Base-by-base conservation (phyloP, 2,329 filamentous ascomycete genomes). In the Alternaria dauci region DNA sequence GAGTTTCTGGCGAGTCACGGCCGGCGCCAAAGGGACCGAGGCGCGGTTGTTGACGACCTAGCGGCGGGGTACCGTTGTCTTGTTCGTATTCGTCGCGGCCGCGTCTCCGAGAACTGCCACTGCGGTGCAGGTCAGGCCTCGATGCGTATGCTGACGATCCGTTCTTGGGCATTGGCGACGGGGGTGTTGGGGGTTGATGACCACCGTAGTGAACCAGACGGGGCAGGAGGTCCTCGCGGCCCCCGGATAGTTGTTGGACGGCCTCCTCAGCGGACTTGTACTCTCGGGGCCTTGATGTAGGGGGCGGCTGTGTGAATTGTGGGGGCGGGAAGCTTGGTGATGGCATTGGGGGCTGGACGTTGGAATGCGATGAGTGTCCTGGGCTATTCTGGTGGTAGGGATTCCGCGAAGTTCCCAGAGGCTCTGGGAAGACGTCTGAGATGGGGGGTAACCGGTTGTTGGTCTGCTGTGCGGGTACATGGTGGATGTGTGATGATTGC, bases 221-320 rank as follows among this genome's bases (percentile, higher is more conserved):
- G 23, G 95, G 95, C 52, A 97, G 84, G 14, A 98, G 84, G 60
- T 99, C 95, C 58, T 96, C 91, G 58, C 95, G 88, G n/a, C 95
- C 95, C 52, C 93, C 94, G 5, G 94, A 90, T 63, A 99, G 81
- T 66, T 95, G 92, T 59, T 92, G 91, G 61, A 98, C 94, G 3
- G 93, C 95, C 76, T 99, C 95, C 78, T 99, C 95, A 12, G 95
- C 95, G 4, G 94, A 97, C 71, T 93, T 91, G 80, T 96, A 98
- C 75, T 98, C 95, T 58, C 94, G 87, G 11, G 89, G 84, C 61
- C 94, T 88, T 20, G 77, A 75, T 16, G 79, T 79, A 11, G 87
- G 83, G 2, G 85, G 86, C 8, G 82, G 79, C 48, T 85, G 71
- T 55, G 81, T 75, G 66, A 83, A 71, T 59, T 82, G 75, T 38